Base-by-base conservation (phyloP, 2,329 filamentous ascomycete genomes). In the Venturia oleaginea region DNA sequence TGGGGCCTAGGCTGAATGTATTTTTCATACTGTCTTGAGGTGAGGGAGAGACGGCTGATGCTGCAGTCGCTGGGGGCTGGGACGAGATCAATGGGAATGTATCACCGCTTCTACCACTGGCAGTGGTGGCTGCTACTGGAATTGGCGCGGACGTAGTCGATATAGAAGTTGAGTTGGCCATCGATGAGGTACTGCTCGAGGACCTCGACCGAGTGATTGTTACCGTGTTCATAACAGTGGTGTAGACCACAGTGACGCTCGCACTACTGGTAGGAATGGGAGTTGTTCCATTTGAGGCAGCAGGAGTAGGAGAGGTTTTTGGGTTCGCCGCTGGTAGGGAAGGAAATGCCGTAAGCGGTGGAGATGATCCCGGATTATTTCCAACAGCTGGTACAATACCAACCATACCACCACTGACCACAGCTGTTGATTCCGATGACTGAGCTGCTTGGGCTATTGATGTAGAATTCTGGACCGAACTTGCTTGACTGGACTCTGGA, bases 381-480 rank as follows among this genome's bases (percentile, higher is more conserved):
- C 32, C 32, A 17, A 64, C 57, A 40, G 63, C 63, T n/a, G 63
- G 63, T 17, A 64, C 63, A 6, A 61, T 61, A 24, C 63, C 63
- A 30, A 64, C 63, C 40, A 64, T 61, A n/a, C 55, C 63, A 34
- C 59, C 59, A 61, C 51, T 57, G 51, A 11, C 51, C 17, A n/a
- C 51, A 57, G 51, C 51, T 57, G 27, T 11, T 48, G 10, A 3
- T 57, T 19, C 17, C 2, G 51, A 57, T 43, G 59, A 11, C n/a
- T 42, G 59, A 17, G 34, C n/a, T 27, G 59, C 59, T 60, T 60
- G 59, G 7, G 59, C 22, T 27, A 32, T 27, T 11, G 59, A 40
- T 30, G 59, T 60, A 40, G 59, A 43, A 17, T 60, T 60, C 22
- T 60, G 59, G 34, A 42, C n/a, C 27, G n/a, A 27, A 27, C 22